phyloP scores from a whole-genome alignment of 805 yeast genomes.

The Myxozyma geophila region DNA sequence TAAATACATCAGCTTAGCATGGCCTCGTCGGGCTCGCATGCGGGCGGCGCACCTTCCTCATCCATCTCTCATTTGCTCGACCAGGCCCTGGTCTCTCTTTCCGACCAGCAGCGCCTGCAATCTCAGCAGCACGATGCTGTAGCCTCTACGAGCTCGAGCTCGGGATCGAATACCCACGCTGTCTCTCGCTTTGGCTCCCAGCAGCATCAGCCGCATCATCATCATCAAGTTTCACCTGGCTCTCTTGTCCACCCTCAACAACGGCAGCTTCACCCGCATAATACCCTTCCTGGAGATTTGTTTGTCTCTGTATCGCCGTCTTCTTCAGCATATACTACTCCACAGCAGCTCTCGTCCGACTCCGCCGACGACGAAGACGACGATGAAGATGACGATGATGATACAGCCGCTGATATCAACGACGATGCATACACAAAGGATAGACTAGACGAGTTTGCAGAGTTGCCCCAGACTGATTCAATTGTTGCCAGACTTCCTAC shows the following conservation, averaged over 20 bases:
- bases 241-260: no score
- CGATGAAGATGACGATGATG: conserved; percentile 30
- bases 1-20: background rate
- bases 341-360: conserved; percentile 29
- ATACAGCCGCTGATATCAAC: conserved; percentile 7
- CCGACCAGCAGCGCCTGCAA: conserved; percentile 1
- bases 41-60: background rate
- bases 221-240: no score
- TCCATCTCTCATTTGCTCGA: conserved; percentile 3
- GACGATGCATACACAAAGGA: conserved; percentile 9
- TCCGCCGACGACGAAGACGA: conserved; percentile 33
- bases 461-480: background rate
- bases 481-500: conserved; percentile 27
- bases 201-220: no score
- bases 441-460: background rate
- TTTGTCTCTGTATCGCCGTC: conserved; percentile 26
- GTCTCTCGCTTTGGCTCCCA: no score
- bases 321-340: conserved; percentile 31
- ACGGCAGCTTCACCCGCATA: no score
- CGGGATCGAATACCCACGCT: no score
- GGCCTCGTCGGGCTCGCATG: conserved; percentile 2
- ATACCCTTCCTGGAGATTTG: background rate
- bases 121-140: background rate
- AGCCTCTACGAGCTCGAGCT: no score
- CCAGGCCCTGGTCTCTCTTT: conserved; percentile 8